These are phyloP conservation scores for Laetiporus sulphureus DNA, from an alignment of 1,284 basidiomycete genomes.

Conservation along the genomic window DNA sequence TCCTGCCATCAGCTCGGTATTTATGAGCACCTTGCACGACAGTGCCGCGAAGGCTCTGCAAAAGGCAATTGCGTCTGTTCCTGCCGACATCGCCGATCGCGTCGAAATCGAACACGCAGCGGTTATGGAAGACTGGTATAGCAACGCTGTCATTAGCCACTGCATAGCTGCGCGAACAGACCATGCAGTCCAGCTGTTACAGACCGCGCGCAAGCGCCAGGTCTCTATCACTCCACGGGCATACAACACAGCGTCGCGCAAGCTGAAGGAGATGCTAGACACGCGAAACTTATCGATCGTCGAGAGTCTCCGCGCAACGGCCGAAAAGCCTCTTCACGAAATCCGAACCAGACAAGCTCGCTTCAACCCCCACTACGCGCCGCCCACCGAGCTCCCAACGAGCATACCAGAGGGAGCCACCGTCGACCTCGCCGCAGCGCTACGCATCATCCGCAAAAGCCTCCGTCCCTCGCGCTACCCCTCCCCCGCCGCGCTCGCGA, in stretches of 20 bases:
- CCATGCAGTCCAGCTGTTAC: constrained; percentile 15
- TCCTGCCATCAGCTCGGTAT: constrained; percentile 8
- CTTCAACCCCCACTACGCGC: neutral
- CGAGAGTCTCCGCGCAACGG: neutral
- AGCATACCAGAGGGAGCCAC: neutral
- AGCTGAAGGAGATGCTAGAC: constrained; percentile 8
- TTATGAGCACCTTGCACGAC: constrained; percentile 19
- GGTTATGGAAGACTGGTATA: constrained; percentile 11
- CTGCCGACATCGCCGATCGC: too few species aligned
- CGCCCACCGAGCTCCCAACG: neutral
- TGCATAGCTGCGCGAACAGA: constrained; percentile 8
- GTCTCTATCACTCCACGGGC: constrained; percentile 11
- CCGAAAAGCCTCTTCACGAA: neutral
- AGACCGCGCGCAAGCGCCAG: constrained; percentile 9
- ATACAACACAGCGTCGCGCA: constrained; percentile 8
- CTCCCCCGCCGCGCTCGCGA: constrained; percentile 9
- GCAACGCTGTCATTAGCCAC: constrained; percentile 15
- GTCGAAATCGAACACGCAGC: neutral
- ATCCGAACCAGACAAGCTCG: neutral
- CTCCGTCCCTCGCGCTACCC: neutral
- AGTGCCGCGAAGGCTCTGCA: neutral
- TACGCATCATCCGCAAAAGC: constrained; percentile 9
- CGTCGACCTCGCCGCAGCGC: constrained; percentile 3
- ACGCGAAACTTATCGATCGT: neutral
- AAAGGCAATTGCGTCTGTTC: neutral